These are phyloP conservation scores for Penicillium robsamsonii DNA, from an alignment of 495 filamentous ascomycete species.

Conservation along the genomic window DNA sequence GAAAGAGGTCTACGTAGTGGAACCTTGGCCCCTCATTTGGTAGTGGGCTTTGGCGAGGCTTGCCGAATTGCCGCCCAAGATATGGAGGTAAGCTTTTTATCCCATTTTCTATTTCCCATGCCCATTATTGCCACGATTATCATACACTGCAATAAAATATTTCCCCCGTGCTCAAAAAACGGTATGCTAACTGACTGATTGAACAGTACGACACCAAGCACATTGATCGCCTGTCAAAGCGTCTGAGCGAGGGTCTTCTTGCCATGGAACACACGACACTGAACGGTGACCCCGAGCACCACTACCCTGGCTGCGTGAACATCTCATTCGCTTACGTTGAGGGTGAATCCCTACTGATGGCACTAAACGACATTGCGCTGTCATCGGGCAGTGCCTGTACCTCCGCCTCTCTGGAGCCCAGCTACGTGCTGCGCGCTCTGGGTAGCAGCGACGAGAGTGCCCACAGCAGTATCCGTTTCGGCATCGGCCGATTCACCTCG, in stretches of 20 bases:
- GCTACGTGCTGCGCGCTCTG: conserved; percentile 89
- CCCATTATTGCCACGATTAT: too few relatives aligned
- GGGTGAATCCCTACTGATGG: conserved; percentile 97
- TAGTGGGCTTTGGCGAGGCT: conserved; percentile 93
- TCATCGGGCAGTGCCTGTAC: conserved; percentile 98
- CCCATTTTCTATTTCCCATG: too few relatives aligned
- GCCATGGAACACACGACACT: conserved; percentile 87
- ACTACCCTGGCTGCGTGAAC: conserved; percentile 97
- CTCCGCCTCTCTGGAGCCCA: conserved; percentile 92
- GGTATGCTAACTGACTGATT: conserved; percentile 29
- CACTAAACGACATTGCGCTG: conserved; percentile 93
- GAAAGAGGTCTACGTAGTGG: conserved; percentile 92
- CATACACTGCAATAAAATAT: too few relatives aligned
- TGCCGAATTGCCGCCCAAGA: conserved; percentile 89
- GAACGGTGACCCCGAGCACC: conserved; percentile 78
- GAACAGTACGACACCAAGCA: conserved; percentile 85
- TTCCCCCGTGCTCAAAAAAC: not conserved
- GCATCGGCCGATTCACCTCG: conserved; percentile 95
- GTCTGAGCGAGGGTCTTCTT: conserved; percentile 75
- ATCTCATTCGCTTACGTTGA: conserved; percentile 98
- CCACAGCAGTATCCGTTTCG: conserved; percentile 95
- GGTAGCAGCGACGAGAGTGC: conserved; percentile 96
- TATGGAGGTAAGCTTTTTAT: conserved; percentile 77
- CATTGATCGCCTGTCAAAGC: conserved; percentile 76
- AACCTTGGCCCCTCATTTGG: conserved; percentile 83